Conservation (phyloP, 192 early-diverging fungal genomes). For the Rhizophagus sp. region DNA sequence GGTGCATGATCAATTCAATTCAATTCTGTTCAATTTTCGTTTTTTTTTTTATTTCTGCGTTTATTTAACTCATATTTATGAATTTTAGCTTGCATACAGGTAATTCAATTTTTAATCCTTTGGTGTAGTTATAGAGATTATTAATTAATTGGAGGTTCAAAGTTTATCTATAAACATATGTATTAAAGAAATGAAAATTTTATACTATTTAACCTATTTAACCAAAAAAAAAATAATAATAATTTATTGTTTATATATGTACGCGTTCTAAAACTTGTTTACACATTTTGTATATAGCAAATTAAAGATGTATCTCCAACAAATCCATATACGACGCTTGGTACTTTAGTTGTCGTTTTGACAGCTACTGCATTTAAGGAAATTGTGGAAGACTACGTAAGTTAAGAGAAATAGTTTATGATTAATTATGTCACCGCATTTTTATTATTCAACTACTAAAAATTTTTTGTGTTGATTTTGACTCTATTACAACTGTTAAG, state of each 20-base stretch:
- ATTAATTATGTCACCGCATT: not conserved
- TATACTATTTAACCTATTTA: too few species aligned
- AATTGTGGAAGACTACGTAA: conserved; percentile 84
- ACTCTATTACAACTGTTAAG: conserved; percentile 17
- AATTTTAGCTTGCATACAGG: conserved; percentile 27
- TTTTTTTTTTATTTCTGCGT: not conserved
- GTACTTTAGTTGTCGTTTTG: conserved; percentile 81
- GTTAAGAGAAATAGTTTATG: not conserved
- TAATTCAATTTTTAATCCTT: not conserved
- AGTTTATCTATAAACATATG: not conserved
- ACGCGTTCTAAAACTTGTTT: not conserved
- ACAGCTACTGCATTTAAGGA: conserved; percentile 92
- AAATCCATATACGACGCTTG: conserved; percentile 84
- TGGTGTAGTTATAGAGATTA: not conserved
- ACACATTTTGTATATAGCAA: conserved; percentile 62
- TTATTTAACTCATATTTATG: not conserved
- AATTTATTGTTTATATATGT: too few species aligned
- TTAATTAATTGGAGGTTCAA: not conserved
- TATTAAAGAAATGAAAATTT: not conserved
- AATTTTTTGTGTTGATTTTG: not conserved
- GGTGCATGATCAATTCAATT: conserved; percentile 34
- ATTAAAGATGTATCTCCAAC: conserved; percentile 93
- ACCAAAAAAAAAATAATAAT: too few species aligned
- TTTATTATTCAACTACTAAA: not conserved
- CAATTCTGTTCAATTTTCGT: not conserved